Base-by-base conservation (phyloP, 352 stramenopile genomes). In the Globisporangium viniferum region DNA sequence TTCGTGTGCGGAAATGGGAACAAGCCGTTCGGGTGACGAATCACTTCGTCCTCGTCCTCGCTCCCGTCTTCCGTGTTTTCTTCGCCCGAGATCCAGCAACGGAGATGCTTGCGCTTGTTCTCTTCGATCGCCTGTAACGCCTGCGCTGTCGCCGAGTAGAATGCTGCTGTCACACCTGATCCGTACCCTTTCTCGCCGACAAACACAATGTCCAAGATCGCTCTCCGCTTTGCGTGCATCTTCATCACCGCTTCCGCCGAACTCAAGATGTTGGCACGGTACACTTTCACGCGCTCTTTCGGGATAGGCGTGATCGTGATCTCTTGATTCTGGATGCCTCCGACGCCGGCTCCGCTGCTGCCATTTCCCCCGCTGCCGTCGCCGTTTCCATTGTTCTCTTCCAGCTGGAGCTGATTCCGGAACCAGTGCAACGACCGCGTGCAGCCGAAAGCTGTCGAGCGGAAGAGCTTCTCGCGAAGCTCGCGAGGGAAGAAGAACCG, bases 271-370 rank as follows among this genome's bases (percentile, higher is more conserved):
- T 91, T 91, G 20, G 76, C 75, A 22, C 88, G 84, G 62, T 90
- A 74, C 9, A 95, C 85, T 41, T 93, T 94, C 58, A 93, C 88
- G n/a, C 86, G 86, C 60, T 95, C 86, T 70, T 94, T 95, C 10
- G 88, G 88, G 48, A 95, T 88, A 5, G 86, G 88, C 2, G 85
- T 88, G 59, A 95, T 93, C 22, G 81, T 83, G 41, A 95, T 92
- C 61, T 92, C 86, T 64, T 92, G 83, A 56, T 94, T 92, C 60
- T 84, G 80, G 31, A 89, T 80, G 8, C 85, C 79, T 24, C 69
- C 78, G 6, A 57, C 61, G 29, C 71, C 69, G 65, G 58, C 35
- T 12, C 56, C 59, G 29, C 51, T 27, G 5, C 49, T 57, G 56
- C 64, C 71, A 53, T 62, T 72, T 12, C 59, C 46, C 15, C 62